Evolutionary conservation across 768 basidiomycete genomes (phyloP), one percentile per base, ranked within the genome.

Genomic region (Asterophora lycoperdoides): DNA sequence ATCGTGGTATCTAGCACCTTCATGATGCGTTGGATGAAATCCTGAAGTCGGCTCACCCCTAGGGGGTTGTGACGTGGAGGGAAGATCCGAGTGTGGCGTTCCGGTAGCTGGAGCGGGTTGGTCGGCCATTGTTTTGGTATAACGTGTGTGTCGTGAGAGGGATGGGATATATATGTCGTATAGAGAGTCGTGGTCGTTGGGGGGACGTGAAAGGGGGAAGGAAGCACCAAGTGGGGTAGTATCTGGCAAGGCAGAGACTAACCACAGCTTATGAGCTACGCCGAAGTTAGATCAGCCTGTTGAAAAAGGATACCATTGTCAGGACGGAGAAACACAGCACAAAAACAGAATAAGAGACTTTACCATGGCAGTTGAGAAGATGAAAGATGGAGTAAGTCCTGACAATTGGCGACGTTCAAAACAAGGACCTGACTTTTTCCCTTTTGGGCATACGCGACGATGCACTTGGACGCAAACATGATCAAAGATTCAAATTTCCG

Each of bases 381-480:
- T 23, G n/a, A n/a, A n/a, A 23, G 23, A 23, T 23, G 23, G 23
- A 17, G 23, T 14, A 23, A 23, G 30, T 30, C 18, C 30, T 41
- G 32, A 19, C 35, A 34, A 54, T 51, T 49, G 45, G 34, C 29
- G 18, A 36, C 8, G 49, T 48, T 46, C 36, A 39, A 52, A 56
- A 53, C 48, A 54, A 51, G 28, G 43, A 34, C 23, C 44, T 38
- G 34, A 36, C 20, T 35, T 29, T 47, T 52, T 5, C 56, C 50
- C 44, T 54, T 47, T 56, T 44, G 15, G 55, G 49, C 17, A 33
- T 1, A 50, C 52, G 55, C 55, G 55, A 56, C 55, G 55, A 50
- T 51, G 51, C 55, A 51, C 52, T 35, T 14, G 41, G 19, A 34
- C 6, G 48, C 55, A 56, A 56, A 56, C 48, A 56, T 39, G 38